phyloP scores from a whole-genome alignment of 108 stramenopile species.

The Hondaea fermentalgiana region DNA sequence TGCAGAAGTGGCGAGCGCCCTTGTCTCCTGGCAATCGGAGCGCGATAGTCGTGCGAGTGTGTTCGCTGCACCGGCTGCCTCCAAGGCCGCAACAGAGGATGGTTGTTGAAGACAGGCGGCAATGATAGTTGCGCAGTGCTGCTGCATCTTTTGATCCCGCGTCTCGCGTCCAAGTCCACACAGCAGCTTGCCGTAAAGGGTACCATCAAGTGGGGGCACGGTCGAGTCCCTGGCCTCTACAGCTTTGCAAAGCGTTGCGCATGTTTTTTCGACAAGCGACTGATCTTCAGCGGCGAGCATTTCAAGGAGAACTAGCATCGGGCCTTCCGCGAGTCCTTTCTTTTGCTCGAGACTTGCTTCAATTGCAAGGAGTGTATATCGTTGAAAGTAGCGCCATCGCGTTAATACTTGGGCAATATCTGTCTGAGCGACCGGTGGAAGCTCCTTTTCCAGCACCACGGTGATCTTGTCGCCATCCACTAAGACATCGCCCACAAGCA shows the following conservation, averaged over 20 bases:
- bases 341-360: background rate
- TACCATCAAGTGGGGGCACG: background rate
- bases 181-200: background rate
- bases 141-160: background rate
- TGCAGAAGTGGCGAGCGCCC: background rate
- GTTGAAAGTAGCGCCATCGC: slow-evolving; percentile 2
- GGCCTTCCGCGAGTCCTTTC: background rate
- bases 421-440: background rate
- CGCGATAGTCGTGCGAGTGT: background rate
- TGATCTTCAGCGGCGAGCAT: background rate
- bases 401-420: background rate
- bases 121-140: background rate
- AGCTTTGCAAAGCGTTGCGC: background rate
- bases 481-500: background rate
- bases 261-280: background rate
- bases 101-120: background rate
- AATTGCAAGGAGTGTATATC: background rate
- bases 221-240: background rate
- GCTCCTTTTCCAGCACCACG: background rate
- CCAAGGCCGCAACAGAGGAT: background rate
- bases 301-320: background rate
- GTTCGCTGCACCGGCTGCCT: background rate
- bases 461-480: background rate
- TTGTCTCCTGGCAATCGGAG: background rate
- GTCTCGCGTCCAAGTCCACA: background rate